These are phyloP conservation scores for Vanrija sp. DNA, from an alignment of 1,284 basidiomycete species.

Conservation along the genomic window DNA sequence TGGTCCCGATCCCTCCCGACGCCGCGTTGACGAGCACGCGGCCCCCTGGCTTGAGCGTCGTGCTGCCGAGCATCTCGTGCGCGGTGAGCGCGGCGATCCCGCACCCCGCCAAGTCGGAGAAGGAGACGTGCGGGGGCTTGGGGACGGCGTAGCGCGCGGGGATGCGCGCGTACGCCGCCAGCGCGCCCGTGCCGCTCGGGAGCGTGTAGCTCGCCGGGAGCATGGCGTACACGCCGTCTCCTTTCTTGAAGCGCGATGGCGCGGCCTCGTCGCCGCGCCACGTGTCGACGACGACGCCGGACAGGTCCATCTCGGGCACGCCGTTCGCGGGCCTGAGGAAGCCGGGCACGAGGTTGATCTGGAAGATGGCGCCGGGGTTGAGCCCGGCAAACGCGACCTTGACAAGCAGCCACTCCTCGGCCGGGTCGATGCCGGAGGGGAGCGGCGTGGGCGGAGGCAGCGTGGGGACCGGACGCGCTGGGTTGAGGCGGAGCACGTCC, in stretches of 20 bases:
- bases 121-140: not conserved
- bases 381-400: conserved; percentile 6
- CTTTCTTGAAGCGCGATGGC: not conserved
- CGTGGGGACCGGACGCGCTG: not conserved
- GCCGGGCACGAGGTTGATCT: conserved; percentile 3
- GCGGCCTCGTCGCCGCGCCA: conserved; percentile 1
- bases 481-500: conserved; percentile 1
- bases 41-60: not conserved
- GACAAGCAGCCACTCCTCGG: conserved; percentile 11
- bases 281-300: conserved; percentile 10
- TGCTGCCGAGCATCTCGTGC: not conserved
- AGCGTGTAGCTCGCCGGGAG: conserved; percentile 1
- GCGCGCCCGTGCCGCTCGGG: conserved; percentile 8
- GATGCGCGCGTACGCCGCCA: conserved; percentile 3
- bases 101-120: not conserved
- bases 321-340: not conserved
- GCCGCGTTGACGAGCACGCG: conserved; percentile 13
- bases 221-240: conserved; percentile 9
- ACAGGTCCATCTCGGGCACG: conserved; percentile 12
- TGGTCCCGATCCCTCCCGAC: conserved; percentile 56
- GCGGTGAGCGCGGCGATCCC: conserved; percentile 9
- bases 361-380: conserved; percentile 10
- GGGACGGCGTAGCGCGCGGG: not conserved
- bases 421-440: not conserved
- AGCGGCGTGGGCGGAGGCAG: conserved; percentile 7